These are phyloP conservation scores for Cryphonectria parasitica DNA, from an alignment of 2,329 filamentous ascomycete species.

Conservation along the genomic window DNA sequence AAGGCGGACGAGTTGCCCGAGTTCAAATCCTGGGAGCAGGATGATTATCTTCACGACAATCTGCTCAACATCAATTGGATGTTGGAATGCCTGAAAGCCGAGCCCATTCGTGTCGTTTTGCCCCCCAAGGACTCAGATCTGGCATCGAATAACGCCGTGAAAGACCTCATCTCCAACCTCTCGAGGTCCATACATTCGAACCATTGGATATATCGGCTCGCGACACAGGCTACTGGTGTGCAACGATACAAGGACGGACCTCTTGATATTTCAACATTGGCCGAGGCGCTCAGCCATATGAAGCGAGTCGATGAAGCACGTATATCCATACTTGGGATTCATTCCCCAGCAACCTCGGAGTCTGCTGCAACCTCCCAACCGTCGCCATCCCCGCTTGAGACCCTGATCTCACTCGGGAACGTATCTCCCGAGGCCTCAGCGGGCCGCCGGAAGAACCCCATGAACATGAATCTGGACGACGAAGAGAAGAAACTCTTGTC, in stretches of 20 bases:
- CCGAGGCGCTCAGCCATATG: constrained; percentile 36
- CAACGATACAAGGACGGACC: constrained; percentile 25
- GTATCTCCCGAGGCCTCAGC: constrained; percentile 18
- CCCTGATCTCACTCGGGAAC: constrained; percentile 22
- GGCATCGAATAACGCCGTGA: constrained; percentile 19
- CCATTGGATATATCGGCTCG: constrained; percentile 41
- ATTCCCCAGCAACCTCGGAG: constrained; percentile 31
- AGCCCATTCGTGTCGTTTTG: constrained; percentile 29
- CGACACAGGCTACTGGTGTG: constrained; percentile 35
- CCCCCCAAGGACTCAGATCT: constrained; percentile 1
- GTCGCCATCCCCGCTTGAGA: constrained; percentile 34
- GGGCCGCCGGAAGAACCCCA: constrained; percentile 18
- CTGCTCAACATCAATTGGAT: constrained; percentile 52
- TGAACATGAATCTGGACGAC: constrained; percentile 60
- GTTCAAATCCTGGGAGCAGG: constrained; percentile 32
- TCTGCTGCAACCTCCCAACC: constrained; percentile 38
- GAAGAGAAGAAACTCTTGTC: constrained; percentile 83
- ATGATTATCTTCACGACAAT: constrained; percentile 51
- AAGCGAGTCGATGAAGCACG: constrained; percentile 20
- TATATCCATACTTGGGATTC: constrained; percentile 2
- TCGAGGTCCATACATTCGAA: constrained; percentile 36
- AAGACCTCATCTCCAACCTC: constrained; percentile 22
- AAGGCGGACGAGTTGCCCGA: constrained; percentile 16
- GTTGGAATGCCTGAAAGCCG: constrained; percentile 44
- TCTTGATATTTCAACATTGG: constrained; percentile 28